A percentile compares a stretch with the other conserved stretches of the same genome.
These are phyloP conservation scores for Inonotus obliquus DNA, from an alignment of 1,284 basidiomycete species.

Conservation along the genomic window DNA sequence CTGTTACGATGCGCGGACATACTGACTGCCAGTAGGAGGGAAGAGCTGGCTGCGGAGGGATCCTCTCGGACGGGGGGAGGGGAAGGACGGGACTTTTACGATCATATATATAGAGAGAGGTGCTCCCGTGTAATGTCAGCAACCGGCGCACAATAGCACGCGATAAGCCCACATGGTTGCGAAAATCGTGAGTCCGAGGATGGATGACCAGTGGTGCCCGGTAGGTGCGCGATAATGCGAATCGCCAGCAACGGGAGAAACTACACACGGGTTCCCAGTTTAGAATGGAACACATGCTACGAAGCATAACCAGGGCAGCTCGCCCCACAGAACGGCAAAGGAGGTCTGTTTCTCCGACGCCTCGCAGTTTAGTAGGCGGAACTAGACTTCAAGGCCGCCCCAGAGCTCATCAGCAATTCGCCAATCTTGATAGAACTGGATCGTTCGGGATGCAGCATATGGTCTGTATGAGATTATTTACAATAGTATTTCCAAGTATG, in stretches of 20 bases:
- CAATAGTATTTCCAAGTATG: neutral
- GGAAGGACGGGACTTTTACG: neutral
- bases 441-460: neutral
- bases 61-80: slow-evolving; percentile 1
- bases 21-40: neutral
- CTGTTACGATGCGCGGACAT: slow-evolving; percentile 11
- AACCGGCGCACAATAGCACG: neutral
- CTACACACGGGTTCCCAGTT: neutral
- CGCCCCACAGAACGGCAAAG: neutral
- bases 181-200: neutral
- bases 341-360: neutral
- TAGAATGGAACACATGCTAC: neutral
- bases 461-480: neutral
- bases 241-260: neutral
- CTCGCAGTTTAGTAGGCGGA: neutral
- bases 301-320: neutral
- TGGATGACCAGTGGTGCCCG: neutral
- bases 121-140: neutral
- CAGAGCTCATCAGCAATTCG: neutral
- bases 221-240: neutral
- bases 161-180: slow-evolving; percentile 17
- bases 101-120: neutral
- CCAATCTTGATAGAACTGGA: neutral
- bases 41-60: neutral
- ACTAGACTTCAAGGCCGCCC: neutral